Conservation (phyloP, 306 rosid species). For the Adenanthera pavonina region DNA sequence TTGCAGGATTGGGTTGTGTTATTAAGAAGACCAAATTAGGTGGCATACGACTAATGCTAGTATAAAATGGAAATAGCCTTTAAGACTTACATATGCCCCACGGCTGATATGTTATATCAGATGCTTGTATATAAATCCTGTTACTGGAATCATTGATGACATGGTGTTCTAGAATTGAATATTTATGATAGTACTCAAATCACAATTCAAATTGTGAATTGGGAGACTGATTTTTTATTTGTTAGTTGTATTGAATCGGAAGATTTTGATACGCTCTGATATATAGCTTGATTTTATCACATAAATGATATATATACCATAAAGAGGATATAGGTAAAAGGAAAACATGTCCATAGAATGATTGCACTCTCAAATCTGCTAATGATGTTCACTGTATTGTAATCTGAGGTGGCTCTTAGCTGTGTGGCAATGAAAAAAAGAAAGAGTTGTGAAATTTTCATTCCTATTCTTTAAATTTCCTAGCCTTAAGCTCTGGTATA, state of each 20-base stretch:
- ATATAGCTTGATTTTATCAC: not conserved
- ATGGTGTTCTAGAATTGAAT: not conserved
- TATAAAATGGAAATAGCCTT: not conserved
- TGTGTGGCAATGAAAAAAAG: not conserved
- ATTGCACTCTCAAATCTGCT: not conserved
- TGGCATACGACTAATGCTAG: not conserved
- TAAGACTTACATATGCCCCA: not conserved
- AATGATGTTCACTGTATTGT: not conserved
- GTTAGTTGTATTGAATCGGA: not conserved
- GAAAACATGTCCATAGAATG: not conserved
- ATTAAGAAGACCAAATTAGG: not conserved
- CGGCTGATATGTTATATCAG: not conserved
- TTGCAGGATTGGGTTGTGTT: conserved; percentile 15
- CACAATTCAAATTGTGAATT: not conserved
- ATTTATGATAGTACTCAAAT: not conserved
- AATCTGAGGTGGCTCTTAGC: not conserved
- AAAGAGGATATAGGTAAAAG: not conserved
- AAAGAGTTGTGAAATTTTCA: not conserved
- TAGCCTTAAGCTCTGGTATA: no score
- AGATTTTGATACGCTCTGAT: not conserved
- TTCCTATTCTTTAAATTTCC: no score
- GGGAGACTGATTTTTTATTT: not conserved
- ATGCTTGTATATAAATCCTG: not conserved
- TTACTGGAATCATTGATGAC: conserved; percentile 4
- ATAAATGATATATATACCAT: not conserved